Base-by-base conservation (phyloP, 2,329 filamentous ascomycete genomes). In the Colletotrichum sp. region DNA sequence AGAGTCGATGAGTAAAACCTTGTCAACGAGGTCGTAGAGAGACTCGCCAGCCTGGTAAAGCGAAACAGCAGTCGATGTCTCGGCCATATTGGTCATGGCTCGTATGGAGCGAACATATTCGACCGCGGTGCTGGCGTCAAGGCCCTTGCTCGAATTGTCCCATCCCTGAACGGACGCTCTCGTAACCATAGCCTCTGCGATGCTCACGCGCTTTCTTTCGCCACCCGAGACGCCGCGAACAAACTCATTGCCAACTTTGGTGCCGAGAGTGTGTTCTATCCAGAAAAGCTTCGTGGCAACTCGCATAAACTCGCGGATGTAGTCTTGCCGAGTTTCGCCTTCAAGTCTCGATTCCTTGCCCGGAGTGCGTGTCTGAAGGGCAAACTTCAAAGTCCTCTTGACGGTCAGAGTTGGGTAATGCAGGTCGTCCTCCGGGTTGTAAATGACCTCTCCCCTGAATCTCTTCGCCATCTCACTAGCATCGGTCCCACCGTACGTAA, bases 151-250 rank as follows among this genome's bases (percentile, higher is more conserved):
- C 4, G 89, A 92, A 76, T 94, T 94, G 78, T 93, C 94, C 94
- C 94, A 96, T 76, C 92, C 93, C 82, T 94, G 93, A 3, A 91
- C 86, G 57, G 89, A 92, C 3, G 91, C 90, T n/a, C 87, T 84
- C 2, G 86, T 87, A 12, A 90, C 88, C 73, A 94, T 91, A 7
- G 93, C 93, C 83, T 96, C 94, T 9, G 93, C 93, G 78, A 96
- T 95, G 67, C 91, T 93, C 7, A 96, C 94, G 81, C 94, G 92
- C 84, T 96, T 95, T 77, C 92, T 88, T 81, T 94, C 92, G 48
- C 92, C 92, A 12, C 92, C 92, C 26, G 88, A 91, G 3, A 94
- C 89, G 13, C 86, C 86, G 24, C 93, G 89, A 10, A 94, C 88
- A 34, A 92, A 89, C 76, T 93, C 92, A 77, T 94, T 92, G 3